Base-by-base conservation (phyloP, 441 rosid species). In the Populus hybrid region DNA sequence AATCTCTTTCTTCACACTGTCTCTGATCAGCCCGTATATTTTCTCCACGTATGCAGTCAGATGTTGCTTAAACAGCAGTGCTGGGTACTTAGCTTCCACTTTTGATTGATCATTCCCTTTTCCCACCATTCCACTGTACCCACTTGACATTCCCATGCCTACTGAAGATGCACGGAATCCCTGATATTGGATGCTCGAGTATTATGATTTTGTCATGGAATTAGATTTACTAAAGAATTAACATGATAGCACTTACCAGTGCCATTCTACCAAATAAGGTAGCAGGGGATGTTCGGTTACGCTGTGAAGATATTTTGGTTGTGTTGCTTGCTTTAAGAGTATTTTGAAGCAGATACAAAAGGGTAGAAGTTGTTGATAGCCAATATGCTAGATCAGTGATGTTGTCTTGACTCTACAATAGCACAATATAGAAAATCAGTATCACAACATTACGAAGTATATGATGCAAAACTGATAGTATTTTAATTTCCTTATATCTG, bases 31-130 rank as follows among this genome's bases (percentile, higher is more conserved):
- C 71, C 94, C 90, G 73, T 90, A 92, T 82, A 88, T 83, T 80
- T 90, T 92, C 89, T 92, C 97, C 57, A 90, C 89, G 75, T 77
- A 89, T 69, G 97, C 97, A 16, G 94, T 89, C 75, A 92, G 75
- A 80, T 92, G 97, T 78, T 92, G 97, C 82, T 92, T 92, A 78
- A 92, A 92, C 50, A 90, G 89, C 71, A 92, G 82, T 57, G 93
- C 93, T 59, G 97, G 97, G 77, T 89, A 92, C 85, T 90, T 92
- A 65, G 97, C 97, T 79, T 92, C 97, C 26, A 90, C 85, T 83
- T 84, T 85, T 75, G 83, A 73, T 72, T 85, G 86, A 74, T 84
- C 88, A 23, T 77, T 81, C 65, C 86, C 79, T 76, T 83, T 85
- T 23, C 86, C 89, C 67, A 78, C 85, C 87, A 89, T 84, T 78